Conservation (phyloP, 805 yeast species). For the Sugiyamaella chiloensis region DNA sequence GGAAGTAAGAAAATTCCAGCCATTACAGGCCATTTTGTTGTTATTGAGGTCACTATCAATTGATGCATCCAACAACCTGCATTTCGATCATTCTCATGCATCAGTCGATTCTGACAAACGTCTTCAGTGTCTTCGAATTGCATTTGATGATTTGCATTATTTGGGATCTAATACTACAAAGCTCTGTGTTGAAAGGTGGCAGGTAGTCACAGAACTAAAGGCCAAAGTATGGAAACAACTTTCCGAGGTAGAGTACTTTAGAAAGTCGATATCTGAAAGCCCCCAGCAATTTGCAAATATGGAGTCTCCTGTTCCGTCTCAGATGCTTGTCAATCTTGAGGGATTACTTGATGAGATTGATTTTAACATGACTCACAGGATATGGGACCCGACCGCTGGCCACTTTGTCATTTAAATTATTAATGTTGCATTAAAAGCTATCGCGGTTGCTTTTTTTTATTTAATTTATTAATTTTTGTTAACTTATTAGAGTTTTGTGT, state of each 20-base stretch:
- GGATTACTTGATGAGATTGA: constrained; percentile 5
- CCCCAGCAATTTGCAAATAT: neutral
- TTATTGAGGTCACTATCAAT: constrained; percentile 5
- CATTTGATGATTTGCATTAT: constrained; percentile 10
- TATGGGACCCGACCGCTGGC: constrained; percentile 16
- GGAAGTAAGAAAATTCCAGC: constrained; percentile 18
- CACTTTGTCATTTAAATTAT: constrained; percentile 6
- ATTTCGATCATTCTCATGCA: neutral
- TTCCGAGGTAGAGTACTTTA: constrained; percentile 2
- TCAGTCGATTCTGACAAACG: neutral
- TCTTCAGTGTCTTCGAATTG: constrained; percentile 3
- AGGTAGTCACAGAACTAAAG: constrained; percentile 9
- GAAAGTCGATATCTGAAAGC: neutral
- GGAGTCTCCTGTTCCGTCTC: neutral
- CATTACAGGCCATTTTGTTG: constrained; percentile 15
- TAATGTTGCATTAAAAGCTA: neutral
- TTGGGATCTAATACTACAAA: constrained; percentile 11
- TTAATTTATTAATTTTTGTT: neutral
- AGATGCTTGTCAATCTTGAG: neutral
- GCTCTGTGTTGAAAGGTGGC: constrained; percentile 16
- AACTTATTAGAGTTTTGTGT: no score
- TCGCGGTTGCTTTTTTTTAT: neutral
- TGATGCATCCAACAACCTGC: constrained; percentile 6
- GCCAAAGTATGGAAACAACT: constrained; percentile 9
- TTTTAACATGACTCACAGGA: constrained; percentile 3